Conservation (phyloP, 805 yeast species). For the Myxozyma sirexii region DNA sequence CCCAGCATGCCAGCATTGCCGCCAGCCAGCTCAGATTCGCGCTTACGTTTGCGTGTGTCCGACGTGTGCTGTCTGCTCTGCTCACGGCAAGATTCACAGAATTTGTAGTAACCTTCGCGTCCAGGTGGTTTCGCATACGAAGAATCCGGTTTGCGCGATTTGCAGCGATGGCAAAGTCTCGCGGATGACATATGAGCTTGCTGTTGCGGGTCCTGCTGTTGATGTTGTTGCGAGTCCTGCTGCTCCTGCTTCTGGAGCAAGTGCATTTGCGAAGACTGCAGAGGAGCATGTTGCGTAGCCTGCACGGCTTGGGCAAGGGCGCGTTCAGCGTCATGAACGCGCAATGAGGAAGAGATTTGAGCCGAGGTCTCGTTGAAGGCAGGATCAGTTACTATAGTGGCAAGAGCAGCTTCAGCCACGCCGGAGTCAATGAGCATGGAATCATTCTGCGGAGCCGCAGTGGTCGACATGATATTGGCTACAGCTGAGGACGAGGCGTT, state of each 20-base stretch:
- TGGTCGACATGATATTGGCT: not conserved
- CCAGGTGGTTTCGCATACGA: conserved; percentile 27
- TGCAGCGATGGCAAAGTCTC: conserved; percentile 26
- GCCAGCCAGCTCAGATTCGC: conserved; percentile 14
- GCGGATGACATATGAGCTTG: not conserved
- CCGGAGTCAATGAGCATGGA: conserved; percentile 1
- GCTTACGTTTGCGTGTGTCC: conserved; percentile 30
- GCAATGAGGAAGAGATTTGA: conserved; percentile 10
- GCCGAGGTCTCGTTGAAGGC: conserved; percentile 12
- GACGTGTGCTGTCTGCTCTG: conserved; percentile 31
- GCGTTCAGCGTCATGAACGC: conserved; percentile 10
- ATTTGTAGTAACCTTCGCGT: conserved; percentile 26
- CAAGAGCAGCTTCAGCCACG: conserved; percentile 17
- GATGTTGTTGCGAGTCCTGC: not conserved
- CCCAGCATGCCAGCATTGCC: conserved; percentile 4
- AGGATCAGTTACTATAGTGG: conserved; percentile 18
- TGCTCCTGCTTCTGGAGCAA: not conserved
- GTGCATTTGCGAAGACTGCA: not conserved
- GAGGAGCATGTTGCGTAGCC: conserved; percentile 1
- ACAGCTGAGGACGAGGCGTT: not conserved
- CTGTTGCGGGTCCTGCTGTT: not conserved
- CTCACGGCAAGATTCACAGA: conserved; percentile 28
- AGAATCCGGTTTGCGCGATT: conserved; percentile 10
- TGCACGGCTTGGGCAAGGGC: conserved; percentile 11
- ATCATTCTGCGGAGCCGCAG: not conserved